Conservation (phyloP, 1,139 yeast genomes). For the Ogataea hybrid region DNA sequence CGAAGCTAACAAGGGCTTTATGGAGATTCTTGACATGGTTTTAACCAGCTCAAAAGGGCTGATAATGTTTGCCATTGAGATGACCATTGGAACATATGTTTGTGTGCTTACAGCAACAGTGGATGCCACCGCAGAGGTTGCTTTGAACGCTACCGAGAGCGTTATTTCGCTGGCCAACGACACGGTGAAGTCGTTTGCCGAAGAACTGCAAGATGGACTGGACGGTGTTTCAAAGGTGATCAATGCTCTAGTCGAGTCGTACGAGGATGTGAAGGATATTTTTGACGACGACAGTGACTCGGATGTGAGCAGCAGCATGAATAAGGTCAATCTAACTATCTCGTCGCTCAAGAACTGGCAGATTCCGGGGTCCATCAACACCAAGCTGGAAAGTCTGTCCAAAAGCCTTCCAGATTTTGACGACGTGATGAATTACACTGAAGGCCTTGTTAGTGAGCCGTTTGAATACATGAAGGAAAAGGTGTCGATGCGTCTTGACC, state of each 20-base stretch:
- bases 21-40: slow-evolving; percentile 40
- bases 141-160: slow-evolving; percentile 68
- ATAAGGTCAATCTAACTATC: slow-evolving; percentile 59
- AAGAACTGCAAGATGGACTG: slow-evolving; percentile 62
- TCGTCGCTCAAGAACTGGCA: slow-evolving; percentile 51
- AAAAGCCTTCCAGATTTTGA: slow-evolving; percentile 57
- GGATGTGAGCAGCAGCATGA: slow-evolving; percentile 32
- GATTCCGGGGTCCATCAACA: slow-evolving; percentile 62
- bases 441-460: slow-evolving; percentile 45
- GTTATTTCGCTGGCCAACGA: slow-evolving; percentile 58
- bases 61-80: slow-evolving; percentile 62
- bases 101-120: slow-evolving; percentile 76
- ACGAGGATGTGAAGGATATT: slow-evolving; percentile 45
- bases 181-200: slow-evolving; percentile 52
- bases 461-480: slow-evolving; percentile 49
- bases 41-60: slow-evolving; percentile 59
- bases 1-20: slow-evolving; percentile 44
- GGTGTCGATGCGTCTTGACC: slow-evolving; percentile 27
- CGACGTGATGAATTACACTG: slow-evolving; percentile 50
- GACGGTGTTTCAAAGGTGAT: slow-evolving; percentile 51
- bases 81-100: slow-evolving; percentile 81
- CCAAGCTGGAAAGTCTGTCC: slow-evolving; percentile 46
- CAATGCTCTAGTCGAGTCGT: slow-evolving; percentile 46
- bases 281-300: slow-evolving; percentile 44
- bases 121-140: slow-evolving; percentile 69